These are phyloP conservation scores for Globisporangium cederbergense DNA, from an alignment of 352 stramenopile genomes.

Conservation along the genomic window DNA sequence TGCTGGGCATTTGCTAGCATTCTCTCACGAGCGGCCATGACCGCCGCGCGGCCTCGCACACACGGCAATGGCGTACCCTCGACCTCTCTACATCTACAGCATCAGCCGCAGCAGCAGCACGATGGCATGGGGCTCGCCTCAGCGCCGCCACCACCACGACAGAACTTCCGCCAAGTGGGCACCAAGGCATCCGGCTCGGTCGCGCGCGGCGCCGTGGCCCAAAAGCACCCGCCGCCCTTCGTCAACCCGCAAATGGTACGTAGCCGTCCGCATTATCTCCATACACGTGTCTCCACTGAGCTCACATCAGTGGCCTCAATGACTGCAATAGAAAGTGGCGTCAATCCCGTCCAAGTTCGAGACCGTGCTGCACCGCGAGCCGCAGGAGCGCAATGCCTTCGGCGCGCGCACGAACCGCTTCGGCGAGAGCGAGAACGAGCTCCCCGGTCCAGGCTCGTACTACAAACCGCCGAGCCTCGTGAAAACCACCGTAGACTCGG, in stretches of 20 bases:
- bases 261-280: not conserved
- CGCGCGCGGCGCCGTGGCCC: slow-evolving; percentile 18
- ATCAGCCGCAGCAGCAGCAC: not conserved
- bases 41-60: slow-evolving; percentile 2
- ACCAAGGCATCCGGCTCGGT: slow-evolving; percentile 38
- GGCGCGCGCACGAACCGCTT: slow-evolving; percentile 67
- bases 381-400: slow-evolving; percentile 62
- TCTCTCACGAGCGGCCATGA: not conserved
- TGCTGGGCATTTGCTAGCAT: not conserved
- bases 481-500: slow-evolving; percentile 55
- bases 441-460: slow-evolving; percentile 64
- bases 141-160: slow-evolving; percentile 17
- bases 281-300: too few relatives aligned
- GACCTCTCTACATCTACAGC: not conserved
- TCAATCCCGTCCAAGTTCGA: slow-evolving; percentile 84
- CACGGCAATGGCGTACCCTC: not conserved
- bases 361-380: slow-evolving; percentile 59
- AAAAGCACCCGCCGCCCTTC: slow-evolving; percentile 8
- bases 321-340: slow-evolving; percentile 37
- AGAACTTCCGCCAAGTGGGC: slow-evolving; percentile 66
- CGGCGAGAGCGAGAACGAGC: slow-evolving; percentile 65
- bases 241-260: slow-evolving; percentile 23
- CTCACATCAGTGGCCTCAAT: not conserved
- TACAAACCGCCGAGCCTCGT: slow-evolving; percentile 63
- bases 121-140: slow-evolving; percentile 8